phyloP scores from a whole-genome alignment of 2,329 filamentous ascomycete species.

The Pseudogymnoascus sp. region DNA sequence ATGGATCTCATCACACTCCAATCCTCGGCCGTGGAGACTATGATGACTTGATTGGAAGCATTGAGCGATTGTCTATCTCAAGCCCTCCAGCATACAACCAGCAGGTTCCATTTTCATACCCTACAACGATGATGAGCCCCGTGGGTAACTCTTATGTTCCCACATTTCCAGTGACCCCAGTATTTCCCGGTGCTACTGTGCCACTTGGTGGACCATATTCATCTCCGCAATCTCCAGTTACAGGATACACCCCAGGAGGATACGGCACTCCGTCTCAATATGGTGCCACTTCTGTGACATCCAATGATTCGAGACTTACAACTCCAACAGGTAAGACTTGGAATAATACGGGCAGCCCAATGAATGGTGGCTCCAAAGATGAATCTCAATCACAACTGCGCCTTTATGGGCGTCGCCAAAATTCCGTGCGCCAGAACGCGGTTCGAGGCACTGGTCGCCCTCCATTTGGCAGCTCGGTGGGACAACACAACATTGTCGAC shows the following conservation, averaged over 20 bases:
- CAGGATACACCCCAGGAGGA: neutral
- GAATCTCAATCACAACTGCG: conserved; percentile 2
- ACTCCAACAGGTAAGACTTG: neutral
- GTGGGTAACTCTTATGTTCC: conserved; percentile 13
- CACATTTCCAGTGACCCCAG: neutral
- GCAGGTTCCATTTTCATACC: conserved; percentile 5
- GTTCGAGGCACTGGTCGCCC: conserved; percentile 38
- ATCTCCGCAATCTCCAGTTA: neutral
- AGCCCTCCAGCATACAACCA: neutral
- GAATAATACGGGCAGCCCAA: neutral
- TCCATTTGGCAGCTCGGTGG: conserved; percentile 38
- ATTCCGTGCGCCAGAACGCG: conserved; percentile 42
- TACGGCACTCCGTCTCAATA: neutral
- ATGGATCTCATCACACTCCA: conserved; percentile 3
- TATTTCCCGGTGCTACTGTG: neutral
- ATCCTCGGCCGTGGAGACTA: conserved; percentile 4
- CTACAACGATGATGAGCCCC: conserved; percentile 12
- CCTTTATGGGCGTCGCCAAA: conserved; percentile 28
- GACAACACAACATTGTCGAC: conserved; percentile 57
- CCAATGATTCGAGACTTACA: neutral
- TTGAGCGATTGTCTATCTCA: conserved; percentile 7
- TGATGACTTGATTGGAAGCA: conserved; percentile 8
- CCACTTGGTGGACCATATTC: conserved; percentile 12
- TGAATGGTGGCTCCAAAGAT: neutral
- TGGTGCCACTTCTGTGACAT: neutral